Evolutionary conservation across 2,329 filamentous ascomycete genomes (phyloP), one percentile per base, ranked within the genome.

Genomic region (Cordyceps cicadae): DNA sequence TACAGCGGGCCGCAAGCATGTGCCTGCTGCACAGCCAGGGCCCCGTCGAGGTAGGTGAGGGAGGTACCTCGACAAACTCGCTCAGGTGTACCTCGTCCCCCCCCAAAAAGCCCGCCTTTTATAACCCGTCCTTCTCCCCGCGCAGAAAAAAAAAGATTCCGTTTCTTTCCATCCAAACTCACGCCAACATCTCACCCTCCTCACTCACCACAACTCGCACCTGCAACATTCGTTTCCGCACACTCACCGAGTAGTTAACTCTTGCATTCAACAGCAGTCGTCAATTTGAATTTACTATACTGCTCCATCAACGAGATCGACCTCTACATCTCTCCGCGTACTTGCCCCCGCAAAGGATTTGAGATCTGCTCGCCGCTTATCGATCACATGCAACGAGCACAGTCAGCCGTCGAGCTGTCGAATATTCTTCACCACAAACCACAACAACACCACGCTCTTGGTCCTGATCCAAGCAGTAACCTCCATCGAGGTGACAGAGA

Each of bases 381-480:
- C 75, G 73, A 79, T 86, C 85, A 87, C 82, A 90, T 90, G 87
- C 87, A 89, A 82, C 84, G 85, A 75, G 81, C 85, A 80, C 81
- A 83, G 70, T 88, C 87, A 67, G 85, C 86, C 73, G 85, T 88
- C 76, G 86, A 88, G 81, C 88, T 90, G 75, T 84, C 84, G 73
- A 88, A 84, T 81, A 84, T 90, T 72, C 83, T 90, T 70, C 90
- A 89, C 71, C 86, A 45, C 43, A n/a, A 45, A 45, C 43, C 43
- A 45, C 43, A 86, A 34, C 55, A 66, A 67, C 61, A 63, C 63
- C 57, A 49, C 17, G 11, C 58, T 17, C 62, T 66, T 48, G 64
- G 66, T 63, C 67, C 70, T 46, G 62, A 66, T 60, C 63, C 68
- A 64, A 56, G 61, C 54, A 64, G 64, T 29, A 66, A 63, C 61